Evolutionary conservation across 805 yeast species (phyloP), one percentile per base, ranked within the genome.

Genomic region (Jamesozyma piceae): DNA sequence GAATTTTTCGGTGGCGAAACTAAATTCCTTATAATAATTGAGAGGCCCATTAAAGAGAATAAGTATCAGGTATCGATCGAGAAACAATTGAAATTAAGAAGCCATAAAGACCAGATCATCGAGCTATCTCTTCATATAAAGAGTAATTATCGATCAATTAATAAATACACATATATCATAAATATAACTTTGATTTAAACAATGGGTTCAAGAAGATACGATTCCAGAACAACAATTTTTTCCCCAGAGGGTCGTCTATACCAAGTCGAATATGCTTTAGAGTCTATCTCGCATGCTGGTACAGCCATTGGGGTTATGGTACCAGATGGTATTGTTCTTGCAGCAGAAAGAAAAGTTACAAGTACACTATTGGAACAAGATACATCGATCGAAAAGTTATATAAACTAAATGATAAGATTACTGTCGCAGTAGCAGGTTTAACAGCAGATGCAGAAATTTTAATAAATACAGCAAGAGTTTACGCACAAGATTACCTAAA

Each of bases 231-330:
- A 40, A 92, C 98, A 4, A 94, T 92, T 58, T 92, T 92, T 69
- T 90, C 97, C 32, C 99, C 99, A 9, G 99, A 92, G 64, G 99
- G 99, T 32, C 78, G 98, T 66, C 74, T 92, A 44, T 92, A 92
- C 67, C 99, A 92, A 68, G 88, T 88, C 18, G 98, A 92, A 66
- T 92, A 92, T 57, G 98, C 97, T 3, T 77, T 88, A 60, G 97
- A 92, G 64, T 97, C 97, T 48, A 81, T 90, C 55, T 89, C 97
- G 32, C 97, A 90, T 60, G 97, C 95, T 24, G 98, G 95, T 65
- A 90, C 98, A 39, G 87, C 96, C 11, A 87, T 96, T 43, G 95
- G 96, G 39, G 95, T 90, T 38, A 78, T 92, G 51, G 75, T 87
- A 40, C 78, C 79, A 53, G 87, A 92, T 55, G 77, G 99, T 35